phyloP scores from a whole-genome alignment of 2,329 filamentous ascomycete genomes.

The Aphanoascus verrucosus region DNA sequence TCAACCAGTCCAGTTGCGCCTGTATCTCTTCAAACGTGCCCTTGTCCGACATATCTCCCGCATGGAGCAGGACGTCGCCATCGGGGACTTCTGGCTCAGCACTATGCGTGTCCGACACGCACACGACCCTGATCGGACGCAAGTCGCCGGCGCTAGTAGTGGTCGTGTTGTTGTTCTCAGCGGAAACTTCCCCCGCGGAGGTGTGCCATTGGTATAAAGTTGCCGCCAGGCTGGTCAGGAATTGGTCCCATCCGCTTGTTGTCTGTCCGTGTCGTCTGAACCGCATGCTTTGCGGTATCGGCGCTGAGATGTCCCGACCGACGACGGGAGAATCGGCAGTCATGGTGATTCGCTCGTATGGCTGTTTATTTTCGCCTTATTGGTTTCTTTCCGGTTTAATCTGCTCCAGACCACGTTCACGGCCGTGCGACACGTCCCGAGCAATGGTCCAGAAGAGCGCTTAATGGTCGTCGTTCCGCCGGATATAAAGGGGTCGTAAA shows the following conservation, averaged over 20 bases:
- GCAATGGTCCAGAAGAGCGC: not conserved
- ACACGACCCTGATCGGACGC: conserved; percentile 32
- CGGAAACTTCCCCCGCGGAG: not conserved
- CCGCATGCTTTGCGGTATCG: not conserved
- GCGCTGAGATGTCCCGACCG: not conserved
- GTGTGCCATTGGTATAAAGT: not conserved
- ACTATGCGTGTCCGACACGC: conserved; percentile 40
- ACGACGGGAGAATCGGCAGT: not conserved
- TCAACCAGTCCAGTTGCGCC: conserved; percentile 35
- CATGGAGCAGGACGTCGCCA: conserved; percentile 41
- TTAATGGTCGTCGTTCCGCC: not conserved
- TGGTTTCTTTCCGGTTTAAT: too few relatives aligned
- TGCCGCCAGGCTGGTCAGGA: not conserved
- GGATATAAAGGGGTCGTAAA: not conserved
- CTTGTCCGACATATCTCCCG: conserved; percentile 40
- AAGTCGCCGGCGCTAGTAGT: conserved; percentile 11
- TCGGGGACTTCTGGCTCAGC: conserved; percentile 28
- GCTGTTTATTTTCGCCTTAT: too few relatives aligned
- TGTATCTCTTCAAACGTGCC: conserved; percentile 36
- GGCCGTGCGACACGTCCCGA: too few relatives aligned
- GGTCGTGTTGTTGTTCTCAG: too few relatives aligned
- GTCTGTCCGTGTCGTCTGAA: not conserved
- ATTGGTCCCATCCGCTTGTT: not conserved
- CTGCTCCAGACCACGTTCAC: too few relatives aligned
- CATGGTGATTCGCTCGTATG: not conserved